Evolutionary conservation across 177 flowering plant species (phyloP), one percentile per base, ranked within the genome.

Genomic region (Vitis hybrid): DNA sequence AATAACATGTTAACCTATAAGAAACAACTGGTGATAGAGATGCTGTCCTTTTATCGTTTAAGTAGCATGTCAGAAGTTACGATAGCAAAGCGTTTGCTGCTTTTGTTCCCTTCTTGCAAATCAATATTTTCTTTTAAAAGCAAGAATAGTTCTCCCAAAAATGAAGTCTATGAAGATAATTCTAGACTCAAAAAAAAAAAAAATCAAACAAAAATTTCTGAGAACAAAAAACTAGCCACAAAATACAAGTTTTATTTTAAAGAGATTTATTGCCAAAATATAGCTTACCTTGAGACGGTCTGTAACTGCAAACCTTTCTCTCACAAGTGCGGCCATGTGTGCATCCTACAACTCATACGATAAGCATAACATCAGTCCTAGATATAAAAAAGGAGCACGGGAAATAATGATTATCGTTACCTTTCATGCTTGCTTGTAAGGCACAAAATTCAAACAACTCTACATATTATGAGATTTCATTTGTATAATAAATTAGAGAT

Each of bases 261-360:
- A 39, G 26, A 39, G 18, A 62, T 49, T 10, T 11, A 45, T 39
- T n/a, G 10, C 0, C n/a, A 15, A 48, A 59, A 16, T 39, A 53
- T 22, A 61, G 20, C 31, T 66, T 83, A 96, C 99, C 97, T 75
- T 77, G 50, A 92, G 74, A 45, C 68, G 72, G 57, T 77, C 79
- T 18, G 68, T 59, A 53, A 50, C 73, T 51, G 79, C 82, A 81
- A 96, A 94, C 59, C 96, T 87, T 71, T 94, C 97, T 48, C 73
- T 80, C 61, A 92, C 92, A 65, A 88, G 79, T 49, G 77, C 81
- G 64, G 88, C 98, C 99, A 94, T 94, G 65, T 93, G 84, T 14
- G 89, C 84, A 82, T 96, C 99, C 98, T 94, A 70, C 65, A 79
- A 4, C 22, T 22, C 68, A 81, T 12, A 62, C 71, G 45, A 54